A percentile compares a stretch with the other conserved stretches of the same genome.
Evolutionary conservation across 2,329 filamentous ascomycete species (phyloP).

Genomic region (Talaromyces pinophilus): DNA sequence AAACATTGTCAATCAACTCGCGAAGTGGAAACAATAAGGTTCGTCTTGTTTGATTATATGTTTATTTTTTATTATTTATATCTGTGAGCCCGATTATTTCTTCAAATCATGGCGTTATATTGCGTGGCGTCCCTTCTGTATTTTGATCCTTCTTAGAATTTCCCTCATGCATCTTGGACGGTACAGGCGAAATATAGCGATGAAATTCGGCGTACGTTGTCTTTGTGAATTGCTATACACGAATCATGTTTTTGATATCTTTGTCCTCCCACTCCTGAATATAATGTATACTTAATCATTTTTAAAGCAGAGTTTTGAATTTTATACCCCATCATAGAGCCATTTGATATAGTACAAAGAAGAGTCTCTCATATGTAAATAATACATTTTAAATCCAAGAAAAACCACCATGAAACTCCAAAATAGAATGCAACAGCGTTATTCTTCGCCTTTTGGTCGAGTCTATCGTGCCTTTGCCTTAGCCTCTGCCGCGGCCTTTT

Average conservation of each 20-base stretch:
- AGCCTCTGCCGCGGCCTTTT: slow-evolving; percentile 55
- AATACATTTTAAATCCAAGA: slow-evolving; percentile 21
- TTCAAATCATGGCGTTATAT: slow-evolving; percentile 3
- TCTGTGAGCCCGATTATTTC: background rate
- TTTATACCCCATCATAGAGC: slow-evolving; percentile 5
- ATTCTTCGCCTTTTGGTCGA: slow-evolving; percentile 35
- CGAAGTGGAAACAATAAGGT: slow-evolving; percentile 49
- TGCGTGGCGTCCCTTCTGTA: slow-evolving; percentile 4
- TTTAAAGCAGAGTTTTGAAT: slow-evolving; percentile 23
- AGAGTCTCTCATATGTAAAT: background rate
- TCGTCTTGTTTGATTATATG: background rate
- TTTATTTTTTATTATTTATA: background rate
- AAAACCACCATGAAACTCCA: slow-evolving; percentile 21
- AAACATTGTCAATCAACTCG: slow-evolving; percentile 51
- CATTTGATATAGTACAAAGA: slow-evolving; percentile 23
- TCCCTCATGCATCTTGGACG: slow-evolving; percentile 17
- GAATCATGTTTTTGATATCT: slow-evolving; percentile 1
- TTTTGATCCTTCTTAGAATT: background rate
- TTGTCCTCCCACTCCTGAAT: background rate
- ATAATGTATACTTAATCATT: slow-evolving; percentile 23
- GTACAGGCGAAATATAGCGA: slow-evolving; percentile 15
- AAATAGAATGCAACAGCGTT: background rate
- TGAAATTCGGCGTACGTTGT: slow-evolving; percentile 10
- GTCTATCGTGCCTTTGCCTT: slow-evolving; percentile 33
- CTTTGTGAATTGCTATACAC: background rate